Percentiles rank a stretch among this genome's conserved stretches.
Conservation (phyloP, 208 protist genomes). For the Trichomonas gallinae region DNA sequence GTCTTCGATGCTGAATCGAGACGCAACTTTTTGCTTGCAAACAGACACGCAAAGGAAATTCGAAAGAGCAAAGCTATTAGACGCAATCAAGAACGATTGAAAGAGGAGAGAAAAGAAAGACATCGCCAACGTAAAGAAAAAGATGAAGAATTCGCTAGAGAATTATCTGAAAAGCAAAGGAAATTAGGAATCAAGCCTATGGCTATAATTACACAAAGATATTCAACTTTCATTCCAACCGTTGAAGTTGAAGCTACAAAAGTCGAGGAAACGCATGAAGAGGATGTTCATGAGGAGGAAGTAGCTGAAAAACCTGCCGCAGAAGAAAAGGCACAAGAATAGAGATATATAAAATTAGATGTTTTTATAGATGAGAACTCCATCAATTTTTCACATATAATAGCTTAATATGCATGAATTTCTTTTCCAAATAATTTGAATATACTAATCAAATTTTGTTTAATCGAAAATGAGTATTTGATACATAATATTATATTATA, state of each 20-base stretch:
- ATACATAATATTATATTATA: too few species aligned
- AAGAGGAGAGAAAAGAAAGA: neutral
- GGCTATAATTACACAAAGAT: neutral
- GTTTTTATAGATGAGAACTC: too few species aligned
- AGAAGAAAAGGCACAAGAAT: too few species aligned
- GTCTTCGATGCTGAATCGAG: neutral
- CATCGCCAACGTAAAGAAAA: neutral
- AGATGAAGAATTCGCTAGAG: neutral
- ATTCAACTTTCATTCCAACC: neutral
- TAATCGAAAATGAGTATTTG: too few species aligned
- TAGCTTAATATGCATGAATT: too few species aligned
- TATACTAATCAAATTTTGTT: too few species aligned
- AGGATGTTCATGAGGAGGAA: neutral
- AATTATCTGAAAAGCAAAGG: neutral
- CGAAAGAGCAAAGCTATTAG: neutral
- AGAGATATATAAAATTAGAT: too few species aligned
- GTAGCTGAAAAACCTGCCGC: neutral
- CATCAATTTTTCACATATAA: too few species aligned
- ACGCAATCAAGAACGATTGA: neutral
- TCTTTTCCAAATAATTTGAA: too few species aligned
- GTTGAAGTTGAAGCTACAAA: neutral
- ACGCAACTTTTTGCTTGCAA: neutral
- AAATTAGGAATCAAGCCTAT: neutral
- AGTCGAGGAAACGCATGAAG: neutral
- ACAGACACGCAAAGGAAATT: neutral